Base-by-base conservation (phyloP, 371 early-diverging fungal genomes). In the Cokeromyces recurvatus region DNA sequence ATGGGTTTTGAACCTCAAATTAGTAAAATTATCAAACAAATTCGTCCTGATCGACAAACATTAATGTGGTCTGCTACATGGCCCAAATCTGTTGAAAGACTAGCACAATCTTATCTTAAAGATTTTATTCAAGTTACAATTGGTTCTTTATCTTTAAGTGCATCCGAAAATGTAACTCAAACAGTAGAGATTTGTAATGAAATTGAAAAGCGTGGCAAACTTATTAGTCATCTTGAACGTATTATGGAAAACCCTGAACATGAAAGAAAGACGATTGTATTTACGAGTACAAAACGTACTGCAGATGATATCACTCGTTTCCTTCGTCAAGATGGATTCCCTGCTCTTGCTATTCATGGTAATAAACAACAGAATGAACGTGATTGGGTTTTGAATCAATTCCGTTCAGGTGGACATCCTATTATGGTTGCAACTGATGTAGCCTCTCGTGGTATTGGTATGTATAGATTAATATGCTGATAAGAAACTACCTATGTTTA, bases 31-130 rank as follows among this genome's bases (percentile, higher is more conserved):
- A 94, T 99, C 23, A 94, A 95, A 44, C 95, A 97, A 71, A 97
- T 99, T 60, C 90, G 98, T 17, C 96, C 95, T 41, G 95, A 99
- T 55, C 78, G 98, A 59, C 99, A 99, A 73, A 98, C 98, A 14
- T 86, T 99, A 32, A 98, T 99, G 98, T 99, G 98, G 98, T 92
- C 92, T 71, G 99, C 99, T 7, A 99, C 99, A 7, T 99, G 99
- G 99, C 99, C 99, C 46, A 95, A 91, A 79, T 92, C 94, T 55
- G 99, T 99, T 8, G 87, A 94, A 59, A 74, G 78, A 38, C 82
- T 99, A 11, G 99, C 99, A 21, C 80, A 87, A 39, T 92, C 91
- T 53, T 99, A 93, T 65, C 79, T 98, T 60, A 86, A 86, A 24
- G 95, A 98, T 57, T 97, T 86, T 62, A 98, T 99, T 68, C 98